phyloP scores from a whole-genome alignment of 83 land plant genomes.

The Larix sibirica region DNA sequence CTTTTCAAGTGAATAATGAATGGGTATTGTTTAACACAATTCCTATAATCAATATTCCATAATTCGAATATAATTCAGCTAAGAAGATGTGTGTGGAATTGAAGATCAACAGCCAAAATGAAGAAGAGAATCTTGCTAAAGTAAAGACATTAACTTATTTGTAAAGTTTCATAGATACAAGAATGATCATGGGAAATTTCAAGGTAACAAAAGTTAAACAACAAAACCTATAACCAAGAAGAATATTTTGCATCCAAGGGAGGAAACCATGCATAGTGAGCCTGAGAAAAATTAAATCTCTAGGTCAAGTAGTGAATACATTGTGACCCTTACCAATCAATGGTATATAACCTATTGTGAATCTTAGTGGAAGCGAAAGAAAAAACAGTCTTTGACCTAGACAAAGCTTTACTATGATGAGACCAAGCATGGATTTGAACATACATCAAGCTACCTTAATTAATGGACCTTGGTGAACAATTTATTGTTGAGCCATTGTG shows the following conservation, averaged over 20 bases:
- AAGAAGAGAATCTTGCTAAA: conserved; percentile 75
- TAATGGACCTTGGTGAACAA: conserved; percentile 93
- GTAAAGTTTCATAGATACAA: conserved; percentile 83
- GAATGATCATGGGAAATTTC: conserved; percentile 75
- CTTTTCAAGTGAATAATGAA: conserved; percentile 78
- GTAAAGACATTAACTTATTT: conserved; percentile 79
- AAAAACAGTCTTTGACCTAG: conserved; percentile 58
- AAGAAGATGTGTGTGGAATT: conserved; percentile 72
- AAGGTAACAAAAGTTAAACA: conserved; percentile 72
- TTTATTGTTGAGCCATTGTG: conserved; percentile 89
- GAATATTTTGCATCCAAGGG: conserved; percentile 47
- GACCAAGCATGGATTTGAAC: conserved; percentile 73
- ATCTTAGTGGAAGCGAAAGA: conserved; percentile 58
- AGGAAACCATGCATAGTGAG: conserved; percentile 81
- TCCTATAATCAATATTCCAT: conserved; percentile 83
- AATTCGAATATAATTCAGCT: conserved; percentile 78
- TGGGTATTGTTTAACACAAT: conserved; percentile 90
- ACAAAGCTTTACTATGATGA: conserved; percentile 80
- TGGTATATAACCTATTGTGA: conserved; percentile 90
- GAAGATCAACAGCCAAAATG: conserved; percentile 91
- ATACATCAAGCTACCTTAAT: conserved; percentile 81
- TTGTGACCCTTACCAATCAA: conserved; percentile 92
- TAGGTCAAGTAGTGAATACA: conserved; percentile 89
- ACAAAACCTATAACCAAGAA: conserved; percentile 64
- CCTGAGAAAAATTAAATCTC: conserved; percentile 89